These are phyloP conservation scores for Pseudogymnoascus sp. DNA, from an alignment of 2,329 filamentous ascomycete genomes.

Conservation along the genomic window DNA sequence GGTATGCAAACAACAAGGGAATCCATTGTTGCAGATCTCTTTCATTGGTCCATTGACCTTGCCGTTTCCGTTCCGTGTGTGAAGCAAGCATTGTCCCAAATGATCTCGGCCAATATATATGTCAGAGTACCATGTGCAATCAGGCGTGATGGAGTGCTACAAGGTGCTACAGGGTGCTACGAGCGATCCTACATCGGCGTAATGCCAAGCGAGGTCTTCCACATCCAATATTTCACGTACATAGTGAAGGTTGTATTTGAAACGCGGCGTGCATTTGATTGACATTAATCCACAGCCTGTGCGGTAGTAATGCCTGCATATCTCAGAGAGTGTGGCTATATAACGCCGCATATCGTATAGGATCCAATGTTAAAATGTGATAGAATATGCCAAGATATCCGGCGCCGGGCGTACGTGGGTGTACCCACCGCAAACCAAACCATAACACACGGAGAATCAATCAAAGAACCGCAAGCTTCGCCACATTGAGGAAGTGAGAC, in stretches of 20 bases:
- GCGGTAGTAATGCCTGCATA: background rate
- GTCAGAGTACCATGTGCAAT: background rate
- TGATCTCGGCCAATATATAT: background rate
- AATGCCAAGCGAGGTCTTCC: background rate
- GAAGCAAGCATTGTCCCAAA: background rate
- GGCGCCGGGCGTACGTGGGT: background rate
- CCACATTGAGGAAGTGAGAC: background rate
- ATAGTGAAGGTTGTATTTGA: background rate
- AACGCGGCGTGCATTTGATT: background rate
- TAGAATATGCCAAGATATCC: background rate
- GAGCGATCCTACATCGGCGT: background rate
- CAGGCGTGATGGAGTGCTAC: background rate
- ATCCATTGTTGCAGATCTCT: background rate
- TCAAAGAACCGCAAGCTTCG: constrained; percentile 11
- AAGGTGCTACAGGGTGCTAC: background rate
- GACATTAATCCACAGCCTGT: background rate
- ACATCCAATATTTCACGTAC: background rate
- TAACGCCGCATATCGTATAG: background rate
- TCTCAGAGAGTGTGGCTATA: background rate
- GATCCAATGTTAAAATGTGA: background rate
- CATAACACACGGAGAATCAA: background rate
- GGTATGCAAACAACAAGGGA: background rate
- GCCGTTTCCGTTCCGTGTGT: constrained; percentile 1
- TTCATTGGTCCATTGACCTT: background rate
- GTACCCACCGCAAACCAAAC: background rate